These are phyloP conservation scores for Leptographium lundbergii DNA, from an alignment of 2,329 filamentous ascomycete genomes.

Conservation along the genomic window DNA sequence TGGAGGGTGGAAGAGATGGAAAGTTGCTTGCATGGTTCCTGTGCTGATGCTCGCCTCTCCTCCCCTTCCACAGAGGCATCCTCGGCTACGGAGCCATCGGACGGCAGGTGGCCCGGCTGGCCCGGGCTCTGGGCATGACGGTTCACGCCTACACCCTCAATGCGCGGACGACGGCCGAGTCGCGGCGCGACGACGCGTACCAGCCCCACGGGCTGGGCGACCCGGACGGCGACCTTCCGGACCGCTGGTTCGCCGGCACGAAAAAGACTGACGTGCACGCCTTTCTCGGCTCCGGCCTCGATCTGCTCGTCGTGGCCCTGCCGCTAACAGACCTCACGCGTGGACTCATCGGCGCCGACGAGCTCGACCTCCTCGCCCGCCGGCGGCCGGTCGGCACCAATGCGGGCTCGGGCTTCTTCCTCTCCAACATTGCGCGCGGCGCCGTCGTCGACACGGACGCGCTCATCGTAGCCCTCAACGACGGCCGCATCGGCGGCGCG, in stretches of 20 bases:
- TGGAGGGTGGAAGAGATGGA: too few species aligned
- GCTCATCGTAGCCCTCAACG: constrained; percentile 30
- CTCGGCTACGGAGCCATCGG: constrained; percentile 43
- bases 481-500: constrained; percentile 49
- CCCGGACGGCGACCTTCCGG: constrained; percentile 32
- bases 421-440: constrained; percentile 61
- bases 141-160: constrained; percentile 65
- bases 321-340: constrained; percentile 36
- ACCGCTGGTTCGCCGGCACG: constrained; percentile 36
- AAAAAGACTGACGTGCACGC: constrained; percentile 30
- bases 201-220: constrained; percentile 54
- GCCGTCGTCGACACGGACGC: constrained; percentile 36
- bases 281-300: constrained; percentile 37
- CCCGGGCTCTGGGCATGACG: constrained; percentile 54
- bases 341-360: constrained; percentile 33
- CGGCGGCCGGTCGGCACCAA: constrained; percentile 18
- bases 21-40: too few species aligned
- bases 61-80: constrained; percentile 26
- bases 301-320: constrained; percentile 38
- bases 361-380: constrained; percentile 22
- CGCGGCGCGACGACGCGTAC: constrained; percentile 50
- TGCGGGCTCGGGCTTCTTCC: constrained; percentile 29
- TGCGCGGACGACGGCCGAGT: constrained; percentile 53
- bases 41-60: background rate
- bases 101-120: constrained; percentile 41